Evolutionary conservation across 768 basidiomycete species (phyloP), one percentile per base, ranked within the genome.

Genomic region (Paxillus ammoniavirescens): DNA sequence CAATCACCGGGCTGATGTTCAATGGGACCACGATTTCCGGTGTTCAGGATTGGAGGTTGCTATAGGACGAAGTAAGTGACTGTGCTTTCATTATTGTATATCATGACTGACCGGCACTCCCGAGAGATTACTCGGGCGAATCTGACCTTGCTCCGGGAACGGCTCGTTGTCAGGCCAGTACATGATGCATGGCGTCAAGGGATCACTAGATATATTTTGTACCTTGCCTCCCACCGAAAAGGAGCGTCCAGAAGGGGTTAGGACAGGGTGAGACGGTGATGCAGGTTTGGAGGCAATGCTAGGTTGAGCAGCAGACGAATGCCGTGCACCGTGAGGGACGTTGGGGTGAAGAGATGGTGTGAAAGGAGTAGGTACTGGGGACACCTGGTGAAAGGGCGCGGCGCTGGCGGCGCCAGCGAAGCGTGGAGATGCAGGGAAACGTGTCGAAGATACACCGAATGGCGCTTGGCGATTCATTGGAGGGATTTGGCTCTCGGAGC

Each of bases 161-260:
- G 88, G 80, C 65, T 93, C 91, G 61, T 93, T 93, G 68, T 92
- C 91, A 5, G 91, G 91, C 91, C 91, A 93, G 61, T 87, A 93
- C 83, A 93, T 86, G 73, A 91, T 77, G 61, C 91, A 91, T 4
- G 91, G 87, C 28, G 74, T 62, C 46, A 83, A 66, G 17, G 89
- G 88, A 65, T 93, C 89, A 37, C 61, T 73, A 26, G 89, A 91
- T 55, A 93, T 70, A 61, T 93, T 91, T 61, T 86, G 87, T 7
- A 93, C 89, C 58, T 82, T 82, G 9, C 91, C 91, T 52, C 90
- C 89, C 21, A 80, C 67, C 47, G 87, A 83, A 56, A 93, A 86
- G 8, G 86, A 82, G 18, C 86, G 81, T 2, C 91, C 91, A 10
- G 90, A 91, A 4, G 91, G 91, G 1, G 91, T 93, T 57, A 93